phyloP scores from a whole-genome alignment of 768 basidiomycete species.

The Floccularia luteovirens region DNA sequence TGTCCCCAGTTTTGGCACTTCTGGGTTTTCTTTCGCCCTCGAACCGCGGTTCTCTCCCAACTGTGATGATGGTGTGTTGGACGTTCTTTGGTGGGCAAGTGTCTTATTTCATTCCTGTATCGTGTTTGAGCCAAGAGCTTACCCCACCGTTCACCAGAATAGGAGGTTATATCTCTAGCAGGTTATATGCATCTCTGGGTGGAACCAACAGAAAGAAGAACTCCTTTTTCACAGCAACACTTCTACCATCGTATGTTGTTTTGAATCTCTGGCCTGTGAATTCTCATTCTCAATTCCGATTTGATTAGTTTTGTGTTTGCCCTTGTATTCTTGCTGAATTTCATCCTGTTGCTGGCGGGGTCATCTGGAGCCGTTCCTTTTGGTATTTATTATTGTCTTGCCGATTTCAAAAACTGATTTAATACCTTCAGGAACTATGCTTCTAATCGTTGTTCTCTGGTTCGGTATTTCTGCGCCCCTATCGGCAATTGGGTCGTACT shows the following conservation, averaged over 20 bases:
- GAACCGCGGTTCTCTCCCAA: conserved; percentile 90
- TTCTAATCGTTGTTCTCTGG: conserved; percentile 81
- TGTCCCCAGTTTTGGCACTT: conserved; percentile 70
- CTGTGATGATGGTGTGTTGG: conserved; percentile 93
- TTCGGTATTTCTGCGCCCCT: conserved; percentile 92
- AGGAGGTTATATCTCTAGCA: conserved; percentile 82
- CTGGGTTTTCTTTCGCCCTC: conserved; percentile 93
- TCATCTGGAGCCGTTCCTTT: conserved; percentile 97
- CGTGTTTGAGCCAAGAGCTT: conserved; percentile 3
- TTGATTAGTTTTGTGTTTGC: conserved; percentile 80
- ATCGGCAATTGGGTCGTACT: conserved; percentile 79
- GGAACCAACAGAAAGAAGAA: conserved; percentile 76
- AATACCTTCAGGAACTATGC: conserved; percentile 57
- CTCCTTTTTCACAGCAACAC: conserved; percentile 80
- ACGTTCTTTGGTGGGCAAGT: conserved; percentile 81
- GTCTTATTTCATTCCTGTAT: not conserved
- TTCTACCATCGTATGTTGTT: conserved; percentile 71
- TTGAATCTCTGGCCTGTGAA: conserved; percentile 2
- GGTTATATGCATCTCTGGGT: conserved; percentile 74
- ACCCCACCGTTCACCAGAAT: conserved; percentile 47
- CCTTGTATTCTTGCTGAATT: conserved; percentile 83
- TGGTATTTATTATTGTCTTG: conserved; percentile 29
- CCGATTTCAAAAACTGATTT: conserved; percentile 1
- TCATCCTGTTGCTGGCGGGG: conserved; percentile 77
- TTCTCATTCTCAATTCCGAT: not conserved